Conservation (phyloP, 2,329 filamentous ascomycete species). For the Colletotrichum orchidophilum region DNA sequence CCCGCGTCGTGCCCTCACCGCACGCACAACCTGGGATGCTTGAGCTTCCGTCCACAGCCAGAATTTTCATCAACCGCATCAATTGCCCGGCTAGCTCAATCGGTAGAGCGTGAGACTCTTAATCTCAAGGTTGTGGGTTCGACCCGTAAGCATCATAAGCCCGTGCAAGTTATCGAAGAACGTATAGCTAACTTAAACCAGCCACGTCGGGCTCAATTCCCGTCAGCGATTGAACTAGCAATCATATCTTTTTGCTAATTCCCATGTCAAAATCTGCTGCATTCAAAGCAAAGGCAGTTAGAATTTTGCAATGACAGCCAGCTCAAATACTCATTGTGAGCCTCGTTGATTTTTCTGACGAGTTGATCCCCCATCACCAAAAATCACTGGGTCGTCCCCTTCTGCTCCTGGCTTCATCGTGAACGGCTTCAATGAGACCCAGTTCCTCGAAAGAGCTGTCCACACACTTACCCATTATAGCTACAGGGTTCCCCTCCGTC, state of each 20-base stretch:
- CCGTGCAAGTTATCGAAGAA: accelerated
- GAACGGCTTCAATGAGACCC: background rate
- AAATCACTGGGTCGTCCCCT: background rate
- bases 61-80: background rate
- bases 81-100: slow-evolving; percentile 70
- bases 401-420: background rate
- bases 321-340: background rate
- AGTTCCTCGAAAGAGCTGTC: background rate
- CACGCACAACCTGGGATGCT: slow-evolving; percentile 6
- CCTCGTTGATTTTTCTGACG: background rate
- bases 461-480: background rate
- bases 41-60: background rate
- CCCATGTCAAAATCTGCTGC: background rate
- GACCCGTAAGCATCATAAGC: slow-evolving; percentile 37
- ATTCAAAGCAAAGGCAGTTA: background rate
- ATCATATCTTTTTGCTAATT: background rate
- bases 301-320: background rate
- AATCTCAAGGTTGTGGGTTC: slow-evolving; percentile 68
- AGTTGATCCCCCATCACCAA: background rate
- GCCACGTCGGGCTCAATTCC: slow-evolving; percentile 32
- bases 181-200: slow-evolving; percentile 7
- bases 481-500: background rate
- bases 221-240: slow-evolving; percentile 21
- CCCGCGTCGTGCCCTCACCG: slow-evolving; percentile 5
- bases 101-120: slow-evolving; percentile 80